These are phyloP conservation scores for Cladosporium sp. DNA, from an alignment of 2,329 filamentous ascomycete genomes.

Conservation along the genomic window DNA sequence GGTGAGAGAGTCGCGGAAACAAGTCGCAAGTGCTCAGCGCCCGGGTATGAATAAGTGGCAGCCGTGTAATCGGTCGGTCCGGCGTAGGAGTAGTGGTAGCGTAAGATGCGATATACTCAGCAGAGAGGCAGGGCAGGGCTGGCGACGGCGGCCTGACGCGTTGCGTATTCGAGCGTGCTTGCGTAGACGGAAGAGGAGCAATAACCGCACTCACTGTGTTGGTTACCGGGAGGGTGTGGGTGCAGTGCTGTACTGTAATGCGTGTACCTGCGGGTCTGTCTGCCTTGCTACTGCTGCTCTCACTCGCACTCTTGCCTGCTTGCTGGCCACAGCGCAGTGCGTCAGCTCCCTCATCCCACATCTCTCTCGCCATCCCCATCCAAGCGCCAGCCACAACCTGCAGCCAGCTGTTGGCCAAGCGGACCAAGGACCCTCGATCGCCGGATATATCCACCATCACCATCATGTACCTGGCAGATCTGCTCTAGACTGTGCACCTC, in stretches of 20 bases:
- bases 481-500: conserved; percentile 1
- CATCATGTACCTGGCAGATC: conserved; percentile 9
- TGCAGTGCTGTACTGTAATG: neutral
- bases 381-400: conserved; percentile 1
- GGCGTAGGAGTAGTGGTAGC: neutral
- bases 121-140: neutral
- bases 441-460: conserved; percentile 10
- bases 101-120: conserved; percentile 14
- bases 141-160: neutral
- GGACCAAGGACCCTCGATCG: conserved; percentile 8
- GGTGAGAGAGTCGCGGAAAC: neutral
- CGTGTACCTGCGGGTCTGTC: conserved; percentile 10
- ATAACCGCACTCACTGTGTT: neutral
- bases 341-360: conserved; percentile 2
- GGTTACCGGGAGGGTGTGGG: neutral
- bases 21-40: neutral
- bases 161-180: conserved; percentile 8
- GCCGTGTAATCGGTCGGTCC: neutral
- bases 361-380: neutral
- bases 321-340: neutral
- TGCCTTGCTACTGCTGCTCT: conserved; percentile 1
- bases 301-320: neutral
- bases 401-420: conserved; percentile 2
- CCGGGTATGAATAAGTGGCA: neutral
- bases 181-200: conserved; percentile 1